A percentile compares a stretch with the other conserved stretches of the same genome.
phyloP scores from a whole-genome alignment of 495 filamentous ascomycete species.

The Cudoniella acicularis region DNA sequence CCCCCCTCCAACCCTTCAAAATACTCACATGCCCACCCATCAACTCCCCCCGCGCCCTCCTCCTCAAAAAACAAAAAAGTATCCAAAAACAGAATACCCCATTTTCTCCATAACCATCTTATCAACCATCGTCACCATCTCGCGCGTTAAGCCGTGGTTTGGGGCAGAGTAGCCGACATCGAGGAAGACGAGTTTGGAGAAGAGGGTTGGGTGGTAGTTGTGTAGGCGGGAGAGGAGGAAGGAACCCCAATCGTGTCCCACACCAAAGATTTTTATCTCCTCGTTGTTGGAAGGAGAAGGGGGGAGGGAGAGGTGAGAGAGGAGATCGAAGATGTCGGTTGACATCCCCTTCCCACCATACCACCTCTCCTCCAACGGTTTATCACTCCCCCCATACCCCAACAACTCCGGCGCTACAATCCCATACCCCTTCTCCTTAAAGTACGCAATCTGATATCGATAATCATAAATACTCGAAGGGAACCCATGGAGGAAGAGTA shows the following conservation, averaged over 20 bases:
- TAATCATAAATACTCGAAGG: constrained; percentile 39
- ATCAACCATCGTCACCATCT: constrained; percentile 15
- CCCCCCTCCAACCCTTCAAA: background rate
- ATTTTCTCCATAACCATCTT: constrained; percentile 4
- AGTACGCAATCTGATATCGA: constrained; percentile 33
- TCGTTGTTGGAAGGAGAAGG: too few relatives aligned
- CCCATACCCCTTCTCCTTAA: constrained; percentile 35
- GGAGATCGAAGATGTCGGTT: constrained; percentile 32
- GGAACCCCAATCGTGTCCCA: constrained; percentile 30
- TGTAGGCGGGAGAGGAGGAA: constrained; percentile 15
- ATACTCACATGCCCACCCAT: constrained; percentile 15
- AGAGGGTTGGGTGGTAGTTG: constrained; percentile 13
- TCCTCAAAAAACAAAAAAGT: constrained; percentile 23
- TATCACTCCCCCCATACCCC: constrained; percentile 42
- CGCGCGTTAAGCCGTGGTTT: background rate
- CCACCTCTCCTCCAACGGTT: constrained; percentile 27
- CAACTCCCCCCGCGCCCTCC: constrained; percentile 15
- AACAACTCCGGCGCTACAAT: constrained; percentile 43
- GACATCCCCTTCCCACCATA: constrained; percentile 36
- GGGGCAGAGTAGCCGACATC: constrained; percentile 19
- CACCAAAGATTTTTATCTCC: constrained; percentile 24
- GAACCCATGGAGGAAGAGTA: constrained; percentile 39
- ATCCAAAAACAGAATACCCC: constrained; percentile 23
- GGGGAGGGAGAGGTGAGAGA: too few relatives aligned
- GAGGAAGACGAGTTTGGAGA: constrained; percentile 22